phyloP scores from a whole-genome alignment of 140 eudicot genomes.

The Cichorium intybus region DNA sequence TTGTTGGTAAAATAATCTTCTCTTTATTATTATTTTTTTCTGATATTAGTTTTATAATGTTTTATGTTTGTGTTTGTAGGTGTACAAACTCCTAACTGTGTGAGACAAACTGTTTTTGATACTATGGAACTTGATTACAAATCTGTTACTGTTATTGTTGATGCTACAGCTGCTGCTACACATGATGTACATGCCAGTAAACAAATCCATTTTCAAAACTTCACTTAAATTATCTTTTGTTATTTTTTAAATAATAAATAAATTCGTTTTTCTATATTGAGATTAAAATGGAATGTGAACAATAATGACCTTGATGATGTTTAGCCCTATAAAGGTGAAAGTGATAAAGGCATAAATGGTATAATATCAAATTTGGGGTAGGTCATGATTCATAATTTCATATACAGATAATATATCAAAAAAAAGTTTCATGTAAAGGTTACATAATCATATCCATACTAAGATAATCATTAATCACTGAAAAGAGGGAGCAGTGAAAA shows the following conservation, averaged over 20 bases:
- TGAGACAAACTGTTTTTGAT: conserved; percentile 62
- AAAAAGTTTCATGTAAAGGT: not conserved
- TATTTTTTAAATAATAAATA: too few species aligned
- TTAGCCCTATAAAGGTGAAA: not conserved
- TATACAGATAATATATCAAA: not conserved
- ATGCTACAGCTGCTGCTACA: conserved; percentile 64
- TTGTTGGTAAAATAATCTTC: conserved; percentile 49
- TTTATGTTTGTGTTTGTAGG: too few species aligned
- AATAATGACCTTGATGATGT: conserved; percentile 18
- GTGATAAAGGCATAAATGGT: not conserved
- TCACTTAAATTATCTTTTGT: too few species aligned
- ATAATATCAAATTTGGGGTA: conserved; percentile 1
- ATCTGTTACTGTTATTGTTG: conserved; percentile 51
- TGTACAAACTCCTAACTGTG: conserved; percentile 64
- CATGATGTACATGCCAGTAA: conserved; percentile 37
- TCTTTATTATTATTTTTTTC: conserved; percentile 10
- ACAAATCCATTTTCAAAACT: too few species aligned
- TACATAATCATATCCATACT: not conserved
- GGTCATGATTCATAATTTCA: not conserved
- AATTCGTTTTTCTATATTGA: too few species aligned
- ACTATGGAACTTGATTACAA: conserved; percentile 53
- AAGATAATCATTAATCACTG: not conserved
- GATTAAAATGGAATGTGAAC: conserved; percentile 1
- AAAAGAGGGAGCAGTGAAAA: too few species aligned
- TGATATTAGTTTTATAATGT: too few species aligned